Conservation (phyloP, 371 early-diverging fungal genomes). For the Lichtheimia ornata region DNA sequence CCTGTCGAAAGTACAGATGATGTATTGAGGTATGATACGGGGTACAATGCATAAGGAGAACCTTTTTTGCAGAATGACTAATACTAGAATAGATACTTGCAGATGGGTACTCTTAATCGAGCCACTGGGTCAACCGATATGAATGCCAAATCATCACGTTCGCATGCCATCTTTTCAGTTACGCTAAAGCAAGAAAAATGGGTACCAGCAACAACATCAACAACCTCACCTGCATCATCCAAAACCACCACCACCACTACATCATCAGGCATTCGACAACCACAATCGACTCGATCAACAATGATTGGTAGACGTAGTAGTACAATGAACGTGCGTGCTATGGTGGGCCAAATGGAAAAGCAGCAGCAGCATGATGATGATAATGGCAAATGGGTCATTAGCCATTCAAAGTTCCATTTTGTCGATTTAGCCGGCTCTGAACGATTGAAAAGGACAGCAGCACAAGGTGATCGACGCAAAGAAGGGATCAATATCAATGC, state of each 20-base stretch:
- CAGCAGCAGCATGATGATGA: slow-evolving; percentile 13
- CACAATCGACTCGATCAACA: slow-evolving; percentile 19
- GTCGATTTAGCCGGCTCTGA: slow-evolving; percentile 99
- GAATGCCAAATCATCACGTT: slow-evolving; percentile 95
- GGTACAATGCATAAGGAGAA: no score
- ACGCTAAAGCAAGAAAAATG: slow-evolving; percentile 77
- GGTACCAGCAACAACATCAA: slow-evolving; percentile 22
- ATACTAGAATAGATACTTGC: slow-evolving; percentile 51
- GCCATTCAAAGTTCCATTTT: slow-evolving; percentile 92
- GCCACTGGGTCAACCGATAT: slow-evolving; percentile 95
- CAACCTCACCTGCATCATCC: neutral
- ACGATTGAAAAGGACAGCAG: slow-evolving; percentile 93
- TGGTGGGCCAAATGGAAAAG: slow-evolving; percentile 31
- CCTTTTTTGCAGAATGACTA: neutral
- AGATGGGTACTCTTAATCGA: slow-evolving; percentile 78
- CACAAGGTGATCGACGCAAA: slow-evolving; percentile 91
- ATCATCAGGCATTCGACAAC: slow-evolving; percentile 11
- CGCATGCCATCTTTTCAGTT: slow-evolving; percentile 97
- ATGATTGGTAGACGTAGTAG: slow-evolving; percentile 24
- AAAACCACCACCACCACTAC: slow-evolving; percentile 1
- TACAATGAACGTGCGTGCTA: slow-evolving; percentile 35
- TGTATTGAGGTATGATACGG: slow-evolving; percentile 62
- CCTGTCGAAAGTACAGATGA: slow-evolving; percentile 74
- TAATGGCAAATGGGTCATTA: slow-evolving; percentile 46
- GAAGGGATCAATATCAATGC: slow-evolving; percentile 99